Evolutionary conservation across 352 stramenopile species (phyloP).

Genomic region (Poterioochromonas sp.): DNA sequence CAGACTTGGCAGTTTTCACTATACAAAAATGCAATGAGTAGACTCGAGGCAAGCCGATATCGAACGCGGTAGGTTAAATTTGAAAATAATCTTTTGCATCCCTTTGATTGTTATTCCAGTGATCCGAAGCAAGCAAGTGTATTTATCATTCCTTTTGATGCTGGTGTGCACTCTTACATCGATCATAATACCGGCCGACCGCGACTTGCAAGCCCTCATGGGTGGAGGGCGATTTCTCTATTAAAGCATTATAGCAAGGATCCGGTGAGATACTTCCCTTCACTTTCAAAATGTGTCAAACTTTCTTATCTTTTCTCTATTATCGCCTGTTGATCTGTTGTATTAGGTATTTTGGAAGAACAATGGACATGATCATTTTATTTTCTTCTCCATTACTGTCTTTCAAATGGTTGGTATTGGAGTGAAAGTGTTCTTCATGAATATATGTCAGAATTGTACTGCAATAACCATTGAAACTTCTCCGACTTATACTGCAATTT

Average conservation of each 20-base stretch:
- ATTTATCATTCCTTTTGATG: conserved; percentile 27
- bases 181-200: conserved; percentile 10
- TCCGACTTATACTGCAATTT: conserved; percentile 22
- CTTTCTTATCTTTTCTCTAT: no score
- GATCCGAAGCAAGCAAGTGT: conserved; percentile 1
- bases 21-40: conserved; percentile 19
- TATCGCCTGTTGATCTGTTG: no score
- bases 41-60: neutral
- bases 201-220: conserved; percentile 17
- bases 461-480: conserved; percentile 16
- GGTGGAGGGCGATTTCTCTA: neutral
- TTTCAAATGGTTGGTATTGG: conserved; percentile 31
- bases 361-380: conserved; percentile 29
- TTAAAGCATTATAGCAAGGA: neutral
- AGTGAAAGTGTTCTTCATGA: conserved; percentile 22
- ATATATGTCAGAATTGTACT: conserved; percentile 30
- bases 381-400: conserved; percentile 16
- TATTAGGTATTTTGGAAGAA: neutral
- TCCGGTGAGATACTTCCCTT: neutral
- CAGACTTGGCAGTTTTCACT: conserved; percentile 27
- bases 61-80: neutral
- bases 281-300: no score
- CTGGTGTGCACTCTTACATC: conserved; percentile 23
- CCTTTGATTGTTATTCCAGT: neutral
- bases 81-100: conserved; percentile 4